Conservation (phyloP, 1,284 basidiomycete genomes). For the Pholiota adiposa region DNA sequence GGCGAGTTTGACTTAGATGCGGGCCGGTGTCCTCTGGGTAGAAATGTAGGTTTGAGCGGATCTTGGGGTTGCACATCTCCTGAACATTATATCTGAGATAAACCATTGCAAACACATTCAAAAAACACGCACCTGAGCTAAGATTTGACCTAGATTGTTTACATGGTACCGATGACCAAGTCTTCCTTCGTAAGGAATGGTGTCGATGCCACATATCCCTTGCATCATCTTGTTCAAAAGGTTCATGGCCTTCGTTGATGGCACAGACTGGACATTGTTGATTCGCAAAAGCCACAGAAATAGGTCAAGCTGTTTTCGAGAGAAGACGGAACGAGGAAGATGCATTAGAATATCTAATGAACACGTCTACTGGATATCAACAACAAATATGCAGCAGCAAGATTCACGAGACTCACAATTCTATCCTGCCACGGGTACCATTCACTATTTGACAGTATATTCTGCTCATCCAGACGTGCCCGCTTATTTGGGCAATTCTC, state of each 20-base stretch:
- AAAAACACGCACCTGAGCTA: conserved; percentile 26
- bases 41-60: conserved; percentile 1
- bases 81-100: not conserved
- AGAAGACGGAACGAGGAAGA: conserved; percentile 39
- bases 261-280: conserved; percentile 35
- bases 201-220: conserved; percentile 34
- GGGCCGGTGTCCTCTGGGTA: conserved; percentile 3
- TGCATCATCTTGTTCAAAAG: conserved; percentile 30
- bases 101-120: not conserved
- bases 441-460: not conserved
- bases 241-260: conserved; percentile 31
- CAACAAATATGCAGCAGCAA: not conserved
- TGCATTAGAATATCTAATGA: conserved; percentile 39
- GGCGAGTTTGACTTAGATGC: not conserved
- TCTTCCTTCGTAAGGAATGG: conserved; percentile 33
- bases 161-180: conserved; percentile 39
- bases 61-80: conserved; percentile 7
- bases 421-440: not conserved
- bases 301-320: conserved; percentile 34
- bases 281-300: conserved; percentile 36
- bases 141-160: conserved; percentile 34
- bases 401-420: not conserved
- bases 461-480: not conserved
- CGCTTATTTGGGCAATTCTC: not conserved
- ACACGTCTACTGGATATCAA: conserved; percentile 30